Evolutionary conservation across 495 filamentous ascomycete species (phyloP), one percentile per base, ranked within the genome.

Genomic region (Aspergillus ostianus): DNA sequence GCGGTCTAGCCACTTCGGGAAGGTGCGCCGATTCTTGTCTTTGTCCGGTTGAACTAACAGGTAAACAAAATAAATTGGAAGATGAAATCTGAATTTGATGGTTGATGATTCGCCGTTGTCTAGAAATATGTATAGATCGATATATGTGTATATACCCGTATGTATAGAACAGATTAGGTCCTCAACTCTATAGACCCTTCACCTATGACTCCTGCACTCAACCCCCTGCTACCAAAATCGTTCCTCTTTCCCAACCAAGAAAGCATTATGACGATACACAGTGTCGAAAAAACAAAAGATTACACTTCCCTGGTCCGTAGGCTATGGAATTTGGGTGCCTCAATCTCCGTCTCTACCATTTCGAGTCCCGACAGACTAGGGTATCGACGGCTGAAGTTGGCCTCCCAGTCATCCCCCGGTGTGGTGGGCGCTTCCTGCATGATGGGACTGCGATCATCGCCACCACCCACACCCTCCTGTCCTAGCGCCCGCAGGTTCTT

Each of bases 321-420:
- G 51, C 69, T 73, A 13, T 73, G 60, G 19, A 75, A 63, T 49
- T 73, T 74, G 17, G 77, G 71, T 30, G 75, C 64, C 63, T 83
- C 78, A 50, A 86, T 82, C 67, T 87, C 90, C 62, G 82, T 85
- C 69, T 87, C 91, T 30, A 91, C 88, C 86, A 95, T 90, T 77
- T 96, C 92, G 51, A 96, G 78, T 0, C 88, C 85, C 21, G 83
- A 85, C 23, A 97, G 77, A 65, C 85, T 91, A 1, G 92, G 92
- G 70, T 90, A 97, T 48, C 90, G 78, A 71, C 89, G 88, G 63
- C 85, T 87, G 67, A 97, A 97, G 69, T 88, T 86, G 29, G 69
- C 73, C 65, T 90, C 86, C 84, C 85, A 88, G 60, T 90, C 88
- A 4, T 87, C 85, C 2, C 64, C 62, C 2, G 66, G 61, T n/a